These are phyloP conservation scores for Eucalyptus regnans DNA, from an alignment of 345 rosid species.

Conservation along the genomic window DNA sequence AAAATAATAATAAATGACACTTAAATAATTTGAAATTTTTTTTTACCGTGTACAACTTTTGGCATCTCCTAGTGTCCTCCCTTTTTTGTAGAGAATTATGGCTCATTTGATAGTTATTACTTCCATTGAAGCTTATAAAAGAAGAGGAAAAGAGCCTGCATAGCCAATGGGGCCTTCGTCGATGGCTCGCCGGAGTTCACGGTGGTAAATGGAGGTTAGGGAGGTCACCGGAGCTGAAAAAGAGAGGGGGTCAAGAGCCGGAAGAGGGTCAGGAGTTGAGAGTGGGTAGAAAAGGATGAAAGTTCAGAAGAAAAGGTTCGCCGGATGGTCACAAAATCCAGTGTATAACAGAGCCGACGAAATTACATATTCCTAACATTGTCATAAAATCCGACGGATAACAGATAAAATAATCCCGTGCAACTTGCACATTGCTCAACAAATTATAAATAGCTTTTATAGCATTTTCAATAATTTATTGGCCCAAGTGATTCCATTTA, in stretches of 20 bases:
- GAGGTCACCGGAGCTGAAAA: background rate
- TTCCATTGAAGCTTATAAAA: too few species aligned
- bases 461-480: background rate
- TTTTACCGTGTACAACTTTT: too few species aligned
- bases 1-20: too few species aligned
- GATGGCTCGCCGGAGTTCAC: background rate
- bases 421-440: background rate
- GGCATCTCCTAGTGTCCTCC: too few species aligned
- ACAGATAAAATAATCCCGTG: background rate
- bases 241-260: background rate
- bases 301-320: background rate
- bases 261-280: background rate
- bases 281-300: background rate
- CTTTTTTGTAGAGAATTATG: too few species aligned
- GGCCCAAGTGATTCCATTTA: background rate
- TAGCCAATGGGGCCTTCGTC: background rate
- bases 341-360: background rate
- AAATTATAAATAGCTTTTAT: background rate
- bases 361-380: background rate
- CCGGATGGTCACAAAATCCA: background rate
- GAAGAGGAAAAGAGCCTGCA: background rate
- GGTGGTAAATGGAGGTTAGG: background rate
- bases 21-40: too few species aligned
- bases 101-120: too few species aligned
- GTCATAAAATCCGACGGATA: background rate